Percentiles rank a stretch among this genome's conserved stretches.
These are phyloP conservation scores for Leptodontidium sp. DNA, from an alignment of 2,329 filamentous ascomycete species.

Conservation along the genomic window DNA sequence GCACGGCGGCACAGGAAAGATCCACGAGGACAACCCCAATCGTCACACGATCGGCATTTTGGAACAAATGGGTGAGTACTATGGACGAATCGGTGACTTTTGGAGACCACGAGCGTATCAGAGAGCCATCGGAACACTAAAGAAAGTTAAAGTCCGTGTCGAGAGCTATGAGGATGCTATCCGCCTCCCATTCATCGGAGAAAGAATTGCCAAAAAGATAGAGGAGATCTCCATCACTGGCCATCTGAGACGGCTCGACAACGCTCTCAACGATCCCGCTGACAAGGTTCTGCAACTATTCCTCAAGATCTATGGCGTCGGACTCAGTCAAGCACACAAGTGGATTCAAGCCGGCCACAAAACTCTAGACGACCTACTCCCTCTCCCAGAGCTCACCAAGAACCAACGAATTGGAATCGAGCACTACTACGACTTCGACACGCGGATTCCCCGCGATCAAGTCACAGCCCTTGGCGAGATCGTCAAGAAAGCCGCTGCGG, in stretches of 20 bases:
- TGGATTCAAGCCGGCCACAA: slow-evolving; percentile 81
- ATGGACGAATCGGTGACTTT: slow-evolving; percentile 75
- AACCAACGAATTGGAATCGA: slow-evolving; percentile 81
- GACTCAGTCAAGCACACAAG: slow-evolving; percentile 71
- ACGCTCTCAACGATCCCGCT: slow-evolving; percentile 71
- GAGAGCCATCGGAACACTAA: slow-evolving; percentile 77
- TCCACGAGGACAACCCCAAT: slow-evolving; percentile 69
- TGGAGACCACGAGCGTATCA: slow-evolving; percentile 82
- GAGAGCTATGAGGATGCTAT: slow-evolving; percentile 74
- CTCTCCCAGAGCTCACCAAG: slow-evolving; percentile 67
- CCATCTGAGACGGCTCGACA: slow-evolving; percentile 74
- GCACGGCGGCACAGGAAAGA: slow-evolving; percentile 56
- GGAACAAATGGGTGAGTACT: slow-evolving; percentile 81
- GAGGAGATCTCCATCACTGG: slow-evolving; percentile 86
- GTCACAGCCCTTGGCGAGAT: slow-evolving; percentile 73
- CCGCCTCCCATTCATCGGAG: slow-evolving; percentile 72
- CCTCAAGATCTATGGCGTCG: slow-evolving; percentile 81
- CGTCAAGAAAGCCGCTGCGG: slow-evolving; percentile 65
- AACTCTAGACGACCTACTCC: slow-evolving; percentile 74
- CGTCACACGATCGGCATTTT: slow-evolving; percentile 77
- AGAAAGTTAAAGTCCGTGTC: slow-evolving; percentile 70
- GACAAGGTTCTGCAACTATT: slow-evolving; percentile 74
- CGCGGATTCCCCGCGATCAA: slow-evolving; percentile 79
- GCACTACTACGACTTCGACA: slow-evolving; percentile 80
- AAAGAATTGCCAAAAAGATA: slow-evolving; percentile 81